Evolutionary conservation across 2,329 filamentous ascomycete species (phyloP), one percentile per base, ranked within the genome.

Genomic region (Calycina marina): DNA sequence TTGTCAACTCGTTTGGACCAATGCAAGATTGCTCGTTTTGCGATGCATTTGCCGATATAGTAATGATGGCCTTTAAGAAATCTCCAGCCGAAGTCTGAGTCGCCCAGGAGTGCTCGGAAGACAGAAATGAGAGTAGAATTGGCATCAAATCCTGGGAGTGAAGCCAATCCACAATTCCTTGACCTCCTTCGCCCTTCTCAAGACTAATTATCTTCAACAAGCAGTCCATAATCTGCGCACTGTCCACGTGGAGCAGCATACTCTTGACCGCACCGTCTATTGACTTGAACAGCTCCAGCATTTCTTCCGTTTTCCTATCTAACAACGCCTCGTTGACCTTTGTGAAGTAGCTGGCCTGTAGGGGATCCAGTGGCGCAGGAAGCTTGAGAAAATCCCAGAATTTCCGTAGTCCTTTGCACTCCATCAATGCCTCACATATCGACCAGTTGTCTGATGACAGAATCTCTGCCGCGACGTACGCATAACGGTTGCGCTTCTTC

Each of bases 1-100:
- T 77, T 4, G 90, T 98, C 30, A 98, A 69, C 52, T 93, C 90
- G 54, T 98, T 98, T 4, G 90, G 90, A 3, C 90, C 90, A 52
- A 98, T 96, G 49, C 92, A 94, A n/a, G 88, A 90, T 53, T 94
- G 86, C 50, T 98, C 90, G 50, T 94, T 93, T 47, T 93, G 90
- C 2, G 88, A 94, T 3, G 90, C 90, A 51, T 98, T 98, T 39
- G 90, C 90, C 2, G 90, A 96, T 37, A 98, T 94, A 15, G 90
- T 98, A 44, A 98, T 96, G 52, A 98, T 94, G 25, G 90, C 90
- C 56, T 98, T 98, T 48, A 98, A 70, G 46, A 98, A 98, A 53
- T 98, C 90, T 26, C 90, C 90, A 1, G 90, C 90, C 0, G 90
- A 92, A 0, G 90, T 96, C 55, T 98, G 90, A 2, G 90, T 92